phyloP scores from a whole-genome alignment of 2,329 filamentous ascomycete species.

The Cordyceps javanica region DNA sequence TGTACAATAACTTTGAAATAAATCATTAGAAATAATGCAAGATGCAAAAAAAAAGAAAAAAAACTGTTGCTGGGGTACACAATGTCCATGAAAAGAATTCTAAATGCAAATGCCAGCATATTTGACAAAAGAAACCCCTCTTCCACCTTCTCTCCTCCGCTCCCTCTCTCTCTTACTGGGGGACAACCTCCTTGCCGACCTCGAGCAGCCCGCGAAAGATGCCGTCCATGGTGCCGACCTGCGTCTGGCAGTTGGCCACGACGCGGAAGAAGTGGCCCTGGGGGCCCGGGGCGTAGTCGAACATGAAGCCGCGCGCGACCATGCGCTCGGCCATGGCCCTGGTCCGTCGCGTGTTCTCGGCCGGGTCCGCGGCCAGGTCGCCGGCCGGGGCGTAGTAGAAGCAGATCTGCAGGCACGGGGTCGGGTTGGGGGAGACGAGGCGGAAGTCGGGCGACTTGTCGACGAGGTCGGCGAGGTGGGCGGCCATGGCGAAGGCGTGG shows the following conservation, averaged over 20 bases:
- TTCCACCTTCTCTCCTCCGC: not conserved
- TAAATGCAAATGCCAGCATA: not conserved
- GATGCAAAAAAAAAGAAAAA: not conserved
- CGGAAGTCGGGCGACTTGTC: constrained; percentile 52
- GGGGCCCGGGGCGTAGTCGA: constrained; percentile 52
- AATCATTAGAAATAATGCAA: not conserved
- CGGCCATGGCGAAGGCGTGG: constrained; percentile 64
- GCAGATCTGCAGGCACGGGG: constrained; percentile 88
- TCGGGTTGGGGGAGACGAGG: constrained; percentile 67
- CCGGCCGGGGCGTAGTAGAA: constrained; percentile 72
- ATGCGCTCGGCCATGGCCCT: constrained; percentile 41
- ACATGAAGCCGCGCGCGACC: constrained; percentile 50
- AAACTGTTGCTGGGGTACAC: not conserved
- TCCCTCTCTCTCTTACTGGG: not conserved
- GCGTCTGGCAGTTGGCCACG: constrained; percentile 52
- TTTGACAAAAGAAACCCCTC: not conserved
- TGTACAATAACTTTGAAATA: not conserved
- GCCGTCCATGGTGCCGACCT: constrained; percentile 44
- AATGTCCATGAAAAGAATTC: not conserved
- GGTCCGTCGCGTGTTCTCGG: constrained; percentile 44
- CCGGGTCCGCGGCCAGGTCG: constrained; percentile 33
- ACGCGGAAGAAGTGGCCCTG: constrained; percentile 51
- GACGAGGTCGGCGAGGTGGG: constrained; percentile 58
- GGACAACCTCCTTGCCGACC: constrained; percentile 26
- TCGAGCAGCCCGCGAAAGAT: constrained; percentile 47